phyloP scores from a whole-genome alignment of 2,329 filamentous ascomycete species.

The Colletotrichum nymphaeae region DNA sequence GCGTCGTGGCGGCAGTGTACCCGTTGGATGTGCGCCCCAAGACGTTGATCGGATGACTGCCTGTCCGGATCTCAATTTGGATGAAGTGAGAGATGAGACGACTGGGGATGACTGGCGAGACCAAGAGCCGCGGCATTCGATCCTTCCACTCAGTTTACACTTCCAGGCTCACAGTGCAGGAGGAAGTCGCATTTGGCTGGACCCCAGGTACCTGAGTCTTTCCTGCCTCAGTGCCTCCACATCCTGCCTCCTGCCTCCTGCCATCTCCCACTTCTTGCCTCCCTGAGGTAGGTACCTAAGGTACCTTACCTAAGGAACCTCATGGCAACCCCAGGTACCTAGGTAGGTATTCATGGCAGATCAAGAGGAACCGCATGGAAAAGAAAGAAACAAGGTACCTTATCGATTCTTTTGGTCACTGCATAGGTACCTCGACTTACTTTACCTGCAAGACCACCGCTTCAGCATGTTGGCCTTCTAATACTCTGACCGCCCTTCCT shows the following conservation, averaged over 20 bases:
- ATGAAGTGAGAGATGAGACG: neutral
- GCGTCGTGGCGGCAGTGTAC: neutral
- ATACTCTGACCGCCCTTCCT: neutral
- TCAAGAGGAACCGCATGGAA: neutral
- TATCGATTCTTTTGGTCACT: neutral
- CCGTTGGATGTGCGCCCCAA: neutral
- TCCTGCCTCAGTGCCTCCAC: neutral
- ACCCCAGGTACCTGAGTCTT: neutral
- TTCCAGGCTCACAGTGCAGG: neutral
- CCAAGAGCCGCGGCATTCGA: neutral
- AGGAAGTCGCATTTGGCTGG: neutral
- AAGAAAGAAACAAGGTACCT: neutral
- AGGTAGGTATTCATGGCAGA: neutral
- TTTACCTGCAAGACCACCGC: neutral
- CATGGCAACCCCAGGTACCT: too few species aligned
- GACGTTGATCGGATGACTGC: neutral
- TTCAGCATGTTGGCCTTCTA: neutral
- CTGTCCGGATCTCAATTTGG: neutral
- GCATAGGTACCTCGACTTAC: neutral
- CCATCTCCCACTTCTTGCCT: neutral
- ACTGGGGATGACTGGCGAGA: too few species aligned
- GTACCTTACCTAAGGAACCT: too few species aligned
- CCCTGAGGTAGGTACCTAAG: neutral
- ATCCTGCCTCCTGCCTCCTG: neutral
- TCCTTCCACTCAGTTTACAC: too few species aligned